Percentiles rank a stretch among this genome's conserved stretches.
These are phyloP conservation scores for Debaryomycetaceae sp. DNA, from an alignment of 1,139 yeast genomes.

Conservation along the genomic window DNA sequence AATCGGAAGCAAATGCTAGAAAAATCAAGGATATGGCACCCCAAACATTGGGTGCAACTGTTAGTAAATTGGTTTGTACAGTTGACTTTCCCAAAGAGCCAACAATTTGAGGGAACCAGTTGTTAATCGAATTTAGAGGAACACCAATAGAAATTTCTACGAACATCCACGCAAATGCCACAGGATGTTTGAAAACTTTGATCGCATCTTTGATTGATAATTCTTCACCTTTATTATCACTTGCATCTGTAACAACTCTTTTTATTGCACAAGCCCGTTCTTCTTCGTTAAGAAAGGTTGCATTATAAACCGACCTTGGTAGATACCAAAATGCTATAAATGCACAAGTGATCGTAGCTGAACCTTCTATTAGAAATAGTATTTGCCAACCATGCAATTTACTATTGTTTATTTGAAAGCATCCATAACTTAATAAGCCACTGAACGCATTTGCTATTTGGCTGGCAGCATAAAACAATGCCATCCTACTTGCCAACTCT, in stretches of 20 bases:
- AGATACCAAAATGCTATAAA: constrained; percentile 16
- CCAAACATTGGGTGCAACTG: constrained; percentile 31
- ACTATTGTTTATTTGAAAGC: constrained; percentile 21
- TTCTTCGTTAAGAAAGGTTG: constrained; percentile 23
- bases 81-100: constrained; percentile 25
- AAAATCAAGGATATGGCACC: constrained; percentile 24
- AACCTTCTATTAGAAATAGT: constrained; percentile 21
- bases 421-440: constrained; percentile 18
- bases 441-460: constrained; percentile 21
- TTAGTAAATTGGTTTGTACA: constrained; percentile 25
- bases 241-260: constrained; percentile 25
- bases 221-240: constrained; percentile 18
- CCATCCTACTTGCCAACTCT: constrained; percentile 18
- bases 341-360: constrained; percentile 15
- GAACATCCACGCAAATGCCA: constrained; percentile 26
- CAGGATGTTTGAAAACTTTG: constrained; percentile 27
- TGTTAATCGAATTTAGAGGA: constrained; percentile 45
- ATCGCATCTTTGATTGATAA: constrained; percentile 23
- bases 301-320: constrained; percentile 22
- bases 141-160: constrained; percentile 46
- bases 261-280: constrained; percentile 23
- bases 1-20: constrained; percentile 23
- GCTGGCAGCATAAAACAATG: constrained; percentile 19
- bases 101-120: constrained; percentile 42
- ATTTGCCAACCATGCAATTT: constrained; percentile 23